Conservation (phyloP, 2,329 filamentous ascomycete species). For the Canariomyces notabilis region DNA sequence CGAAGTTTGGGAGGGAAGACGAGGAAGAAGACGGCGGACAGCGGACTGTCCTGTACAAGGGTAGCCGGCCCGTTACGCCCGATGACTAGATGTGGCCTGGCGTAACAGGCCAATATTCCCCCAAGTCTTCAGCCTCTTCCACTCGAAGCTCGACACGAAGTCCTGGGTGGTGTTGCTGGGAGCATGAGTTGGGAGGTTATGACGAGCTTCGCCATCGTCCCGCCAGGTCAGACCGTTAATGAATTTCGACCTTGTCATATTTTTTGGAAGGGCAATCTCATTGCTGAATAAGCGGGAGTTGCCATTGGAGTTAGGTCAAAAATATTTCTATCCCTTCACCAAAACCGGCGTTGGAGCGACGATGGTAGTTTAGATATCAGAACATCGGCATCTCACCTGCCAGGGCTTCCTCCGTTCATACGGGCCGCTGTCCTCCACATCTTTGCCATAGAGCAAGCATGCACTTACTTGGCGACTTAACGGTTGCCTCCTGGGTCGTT, state of each 20-base stretch:
- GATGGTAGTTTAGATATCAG: too few species aligned
- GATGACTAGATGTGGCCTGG: constrained; percentile 28
- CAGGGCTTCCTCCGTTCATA: too few species aligned
- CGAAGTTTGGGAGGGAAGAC: constrained; percentile 46
- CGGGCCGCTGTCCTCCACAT: too few species aligned
- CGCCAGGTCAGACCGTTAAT: too few species aligned
- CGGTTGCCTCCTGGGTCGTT: too few species aligned
- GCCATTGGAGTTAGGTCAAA: background rate
- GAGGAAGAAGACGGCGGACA: constrained; percentile 38
- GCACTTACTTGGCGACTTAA: too few species aligned
- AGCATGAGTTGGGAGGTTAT: too few species aligned
- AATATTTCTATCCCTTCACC: background rate
- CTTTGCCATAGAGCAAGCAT: too few species aligned
- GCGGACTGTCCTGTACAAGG: constrained; percentile 31
- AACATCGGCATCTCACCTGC: too few species aligned
- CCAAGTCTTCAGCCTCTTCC: constrained; percentile 15
- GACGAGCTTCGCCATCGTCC: too few species aligned
- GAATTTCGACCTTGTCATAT: background rate
- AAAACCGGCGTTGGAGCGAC: too few species aligned
- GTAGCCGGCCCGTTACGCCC: constrained; percentile 30
- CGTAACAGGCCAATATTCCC: constrained; percentile 18
- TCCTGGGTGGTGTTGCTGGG: constrained; percentile 22
- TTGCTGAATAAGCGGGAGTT: background rate
- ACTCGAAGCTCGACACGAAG: constrained; percentile 11
- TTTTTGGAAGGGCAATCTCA: background rate